These are phyloP conservation scores for Claviceps spartinae DNA, from an alignment of 2,329 filamentous ascomycete species.

Conservation along the genomic window DNA sequence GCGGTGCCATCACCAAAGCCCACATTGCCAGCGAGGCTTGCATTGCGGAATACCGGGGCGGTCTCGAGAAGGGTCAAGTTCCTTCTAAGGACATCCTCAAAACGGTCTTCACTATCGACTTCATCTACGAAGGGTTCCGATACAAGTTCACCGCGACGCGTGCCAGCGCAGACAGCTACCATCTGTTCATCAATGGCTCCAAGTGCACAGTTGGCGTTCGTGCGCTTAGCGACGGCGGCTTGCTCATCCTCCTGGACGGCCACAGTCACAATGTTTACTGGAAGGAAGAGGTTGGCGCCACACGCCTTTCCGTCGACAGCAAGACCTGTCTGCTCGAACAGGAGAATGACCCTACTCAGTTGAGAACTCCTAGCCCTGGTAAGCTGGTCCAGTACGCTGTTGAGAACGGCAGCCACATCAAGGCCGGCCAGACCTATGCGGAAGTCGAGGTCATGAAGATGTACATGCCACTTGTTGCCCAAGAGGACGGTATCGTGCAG, in stretches of 20 bases:
- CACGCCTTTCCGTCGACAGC: slow-evolving; percentile 88
- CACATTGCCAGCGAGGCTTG: slow-evolving; percentile 87
- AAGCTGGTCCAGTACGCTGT: slow-evolving; percentile 98
- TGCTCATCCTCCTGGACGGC: slow-evolving; percentile 79
- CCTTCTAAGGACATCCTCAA: slow-evolving; percentile 93
- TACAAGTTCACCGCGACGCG: slow-evolving; percentile 98
- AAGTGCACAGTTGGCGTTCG: slow-evolving; percentile 90
- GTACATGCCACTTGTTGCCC: slow-evolving; percentile 96
- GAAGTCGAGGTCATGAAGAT: slow-evolving; percentile 99
- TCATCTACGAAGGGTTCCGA: slow-evolving; percentile 91
- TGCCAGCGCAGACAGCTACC: slow-evolving; percentile 86
- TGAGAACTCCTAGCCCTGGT: slow-evolving; percentile 85
- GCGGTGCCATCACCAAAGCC: slow-evolving; percentile 87
- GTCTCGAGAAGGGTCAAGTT: slow-evolving; percentile 93
- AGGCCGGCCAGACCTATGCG: slow-evolving; percentile 82
- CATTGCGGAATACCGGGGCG: slow-evolving; percentile 72
- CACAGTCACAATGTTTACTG: slow-evolving; percentile 98
- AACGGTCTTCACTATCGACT: slow-evolving; percentile 94
- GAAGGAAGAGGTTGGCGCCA: slow-evolving; percentile 97
- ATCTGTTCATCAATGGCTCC: slow-evolving; percentile 96
- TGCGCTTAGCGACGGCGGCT: slow-evolving; percentile 82
- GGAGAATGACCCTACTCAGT: slow-evolving; percentile 96
- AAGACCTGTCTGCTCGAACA: slow-evolving; percentile 97
- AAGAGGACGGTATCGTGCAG: slow-evolving; percentile 92
- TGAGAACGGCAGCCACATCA: slow-evolving; percentile 87